Conservation (phyloP, 352 stramenopile genomes). For the Vaucheria bursata region DNA sequence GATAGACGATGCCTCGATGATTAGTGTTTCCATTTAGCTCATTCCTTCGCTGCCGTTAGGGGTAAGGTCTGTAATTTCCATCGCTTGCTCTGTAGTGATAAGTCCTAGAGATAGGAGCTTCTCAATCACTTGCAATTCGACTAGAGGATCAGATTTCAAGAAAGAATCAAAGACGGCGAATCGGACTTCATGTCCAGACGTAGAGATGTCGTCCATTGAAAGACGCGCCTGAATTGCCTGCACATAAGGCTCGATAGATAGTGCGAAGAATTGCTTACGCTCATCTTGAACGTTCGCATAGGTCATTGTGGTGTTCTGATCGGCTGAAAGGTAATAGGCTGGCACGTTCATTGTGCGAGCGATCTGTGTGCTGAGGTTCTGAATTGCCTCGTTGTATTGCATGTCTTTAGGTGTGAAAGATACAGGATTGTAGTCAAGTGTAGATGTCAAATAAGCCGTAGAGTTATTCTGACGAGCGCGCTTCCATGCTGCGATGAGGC, state of each 20-base stretch:
- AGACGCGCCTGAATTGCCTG: not conserved
- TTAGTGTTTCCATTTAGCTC: not conserved
- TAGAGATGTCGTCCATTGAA: conserved; percentile 4
- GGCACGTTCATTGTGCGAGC: not conserved
- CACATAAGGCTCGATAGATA: conserved; percentile 1
- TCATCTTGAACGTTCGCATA: not conserved
- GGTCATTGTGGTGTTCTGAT: conserved; percentile 4
- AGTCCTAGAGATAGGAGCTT: not conserved
- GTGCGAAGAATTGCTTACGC: not conserved
- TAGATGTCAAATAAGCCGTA: not conserved
- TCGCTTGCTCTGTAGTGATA: not conserved
- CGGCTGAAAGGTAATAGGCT: conserved; percentile 2
- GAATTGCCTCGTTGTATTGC: not conserved
- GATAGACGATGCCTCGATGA: not conserved
- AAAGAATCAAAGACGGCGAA: not conserved
- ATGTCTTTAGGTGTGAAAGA: not conserved
- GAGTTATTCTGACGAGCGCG: conserved; percentile 1
- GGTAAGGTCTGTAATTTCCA: not conserved
- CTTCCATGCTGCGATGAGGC: not conserved
- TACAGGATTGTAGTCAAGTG: not conserved
- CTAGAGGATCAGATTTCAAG: not conserved
- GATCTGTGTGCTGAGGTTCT: conserved; percentile 1
- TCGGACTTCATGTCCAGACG: not conserved
- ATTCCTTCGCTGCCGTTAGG: not conserved
- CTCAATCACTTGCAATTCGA: not conserved